These are phyloP conservation scores for Malus sieversii DNA, from an alignment of 306 rosid genomes.

Conservation along the genomic window DNA sequence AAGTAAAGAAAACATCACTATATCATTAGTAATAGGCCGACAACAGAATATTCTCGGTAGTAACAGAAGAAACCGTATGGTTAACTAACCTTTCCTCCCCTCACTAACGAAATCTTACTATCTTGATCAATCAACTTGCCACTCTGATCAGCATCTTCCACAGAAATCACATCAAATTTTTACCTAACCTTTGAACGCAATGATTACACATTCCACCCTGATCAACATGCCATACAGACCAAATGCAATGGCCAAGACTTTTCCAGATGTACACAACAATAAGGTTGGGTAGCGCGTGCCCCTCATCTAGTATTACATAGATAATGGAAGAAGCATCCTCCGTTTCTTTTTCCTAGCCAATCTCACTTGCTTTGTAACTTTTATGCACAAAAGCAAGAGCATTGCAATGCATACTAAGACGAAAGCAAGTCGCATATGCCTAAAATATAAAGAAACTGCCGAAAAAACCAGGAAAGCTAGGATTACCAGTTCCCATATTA, in stretches of 20 bases:
- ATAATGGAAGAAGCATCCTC: conserved; percentile 98
- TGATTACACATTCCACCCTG: conserved; percentile 4
- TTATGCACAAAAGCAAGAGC: conserved; percentile 85
- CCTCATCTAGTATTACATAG: conserved; percentile 59
- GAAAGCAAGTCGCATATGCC: conserved; percentile 77
- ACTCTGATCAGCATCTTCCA: conserved; percentile 13
- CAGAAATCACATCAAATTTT: not conserved
- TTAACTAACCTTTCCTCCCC: conserved; percentile 5
- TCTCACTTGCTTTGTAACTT: conserved; percentile 92
- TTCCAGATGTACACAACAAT: conserved; percentile 2
- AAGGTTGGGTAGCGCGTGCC: conserved; percentile 11
- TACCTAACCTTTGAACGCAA: not conserved
- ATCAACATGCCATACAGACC: not conserved
- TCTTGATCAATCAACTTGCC: not conserved
- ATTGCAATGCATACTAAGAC: conserved; percentile 63
- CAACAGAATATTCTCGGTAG: not conserved
- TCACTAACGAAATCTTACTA: not conserved
- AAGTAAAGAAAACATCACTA: not conserved
- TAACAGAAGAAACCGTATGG: not conserved
- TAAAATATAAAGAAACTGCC: conserved; percentile 82
- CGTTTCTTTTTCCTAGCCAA: conserved; percentile 90
- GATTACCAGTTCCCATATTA: conserved; percentile 90
- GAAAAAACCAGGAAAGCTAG: conserved; percentile 93
- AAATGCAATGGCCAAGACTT: conserved; percentile 12
- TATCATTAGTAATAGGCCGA: not conserved